Base-by-base conservation (phyloP, 78 protist genomes). In the Polysphondylium violaceum region DNA sequence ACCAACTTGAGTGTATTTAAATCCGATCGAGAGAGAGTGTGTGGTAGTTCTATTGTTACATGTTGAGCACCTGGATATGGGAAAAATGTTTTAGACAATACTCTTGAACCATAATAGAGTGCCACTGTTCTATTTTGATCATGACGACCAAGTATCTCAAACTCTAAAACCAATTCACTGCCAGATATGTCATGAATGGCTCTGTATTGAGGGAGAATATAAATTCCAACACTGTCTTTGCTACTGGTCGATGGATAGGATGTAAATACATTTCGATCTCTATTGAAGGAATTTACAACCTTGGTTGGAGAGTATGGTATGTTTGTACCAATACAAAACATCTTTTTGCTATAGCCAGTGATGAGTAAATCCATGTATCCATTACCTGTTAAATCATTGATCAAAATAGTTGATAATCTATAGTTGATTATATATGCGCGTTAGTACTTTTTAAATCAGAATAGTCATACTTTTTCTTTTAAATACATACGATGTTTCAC, bases 311-410 rank as follows among this genome's bases (percentile, higher is more conserved):
- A 81, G 51, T 53, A 97, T 12, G 72, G 83, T 11, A 91, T 14
- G 23, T 71, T 56, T 2, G 95, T 95, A 21, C 33, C 21, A n/a
- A 96, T n/a, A 29, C 60, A 67, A 56, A 50, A 63, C 8, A 94
- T 27, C 17, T 50, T 51, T 19, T 97, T 97, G 72, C 67, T 73
- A 67, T 69, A 88, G 7, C 97, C 93, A 11, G 94, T 59, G 3
- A 97, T 94, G 7, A 97, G 58, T 35, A 97, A 67, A 71, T 95
- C 96, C n/a, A 95, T 21, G 36, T 91, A 81, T 25, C 97, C 97
- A 88, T 91, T 86, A 53, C 85, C 94, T 23, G 58, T 79, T 77
- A 97, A 23, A 68, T 97, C 98, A 47, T 93, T 91, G n/a, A 94
- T 91, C 21, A 97, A 74, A 6, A 97, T 94, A 86, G 47, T 76